Percentiles rank a stretch among this genome's conserved stretches.
These are phyloP conservation scores for Colletotrichum musicola DNA, from an alignment of 2,329 filamentous ascomycete genomes.

Conservation along the genomic window DNA sequence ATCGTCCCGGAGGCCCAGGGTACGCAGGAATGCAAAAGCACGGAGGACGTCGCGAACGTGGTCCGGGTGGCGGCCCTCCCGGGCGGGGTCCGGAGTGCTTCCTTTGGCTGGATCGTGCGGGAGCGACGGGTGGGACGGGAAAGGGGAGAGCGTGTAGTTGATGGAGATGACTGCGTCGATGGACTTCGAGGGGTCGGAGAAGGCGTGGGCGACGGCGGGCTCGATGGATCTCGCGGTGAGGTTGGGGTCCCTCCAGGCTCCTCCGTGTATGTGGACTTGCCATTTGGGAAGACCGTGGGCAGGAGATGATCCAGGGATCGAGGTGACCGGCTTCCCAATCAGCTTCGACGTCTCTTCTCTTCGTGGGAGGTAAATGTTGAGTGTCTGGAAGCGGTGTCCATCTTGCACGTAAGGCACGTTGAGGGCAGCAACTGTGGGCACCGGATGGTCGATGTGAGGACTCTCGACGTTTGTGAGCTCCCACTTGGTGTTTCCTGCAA, in stretches of 20 bases:
- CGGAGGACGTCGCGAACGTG: conserved; percentile 5
- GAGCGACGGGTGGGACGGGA: neutral
- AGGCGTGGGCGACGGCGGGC: conserved; percentile 12
- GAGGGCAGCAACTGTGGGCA: neutral
- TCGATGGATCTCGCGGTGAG: neutral
- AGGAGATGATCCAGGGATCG: neutral
- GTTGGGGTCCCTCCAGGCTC: conserved; percentile 1
- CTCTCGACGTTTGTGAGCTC: neutral
- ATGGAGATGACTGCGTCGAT: neutral
- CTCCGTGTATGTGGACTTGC: conserved; percentile 11
- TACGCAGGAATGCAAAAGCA: neutral
- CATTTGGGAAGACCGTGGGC: neutral
- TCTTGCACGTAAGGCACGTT: neutral
- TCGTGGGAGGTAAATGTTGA: neutral
- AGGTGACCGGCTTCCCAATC: neutral
- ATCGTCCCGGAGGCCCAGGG: neutral
- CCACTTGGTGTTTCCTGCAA: neutral
- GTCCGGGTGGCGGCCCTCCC: neutral
- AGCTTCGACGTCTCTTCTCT: neutral
- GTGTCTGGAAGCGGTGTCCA: neutral
- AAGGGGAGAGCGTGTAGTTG: neutral
- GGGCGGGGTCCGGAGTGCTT: neutral
- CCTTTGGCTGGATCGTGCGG: neutral
- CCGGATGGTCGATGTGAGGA: neutral
- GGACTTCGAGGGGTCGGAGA: neutral